Percentiles rank a stretch among this genome's conserved stretches.
These are phyloP conservation scores for Carex scoparia DNA, from an alignment of 176 grass and related monocot genomes.

Conservation along the genomic window DNA sequence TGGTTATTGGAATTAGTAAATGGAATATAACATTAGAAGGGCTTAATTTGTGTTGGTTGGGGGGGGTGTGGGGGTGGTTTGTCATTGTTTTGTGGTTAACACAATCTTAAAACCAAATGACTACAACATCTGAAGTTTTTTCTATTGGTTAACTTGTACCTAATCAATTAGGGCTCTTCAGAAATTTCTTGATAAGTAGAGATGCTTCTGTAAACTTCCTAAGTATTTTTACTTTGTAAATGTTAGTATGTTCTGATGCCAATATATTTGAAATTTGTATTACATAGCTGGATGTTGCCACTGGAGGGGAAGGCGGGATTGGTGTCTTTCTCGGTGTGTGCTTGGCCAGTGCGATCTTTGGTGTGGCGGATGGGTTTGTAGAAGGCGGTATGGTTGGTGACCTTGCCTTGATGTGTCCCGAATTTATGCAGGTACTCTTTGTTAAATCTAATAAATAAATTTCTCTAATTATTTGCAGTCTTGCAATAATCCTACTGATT, in stretches of 20 bases:
- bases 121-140: not conserved
- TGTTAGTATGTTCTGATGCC: not conserved
- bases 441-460: not conserved
- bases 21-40: not conserved
- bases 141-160: not conserved
- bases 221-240: not conserved
- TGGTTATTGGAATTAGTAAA: not conserved
- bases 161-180: not conserved
- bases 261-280: not conserved
- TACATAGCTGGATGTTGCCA: conserved; percentile 51
- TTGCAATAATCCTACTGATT: conserved; percentile 13
- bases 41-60: not conserved
- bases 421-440: conserved; percentile 51
- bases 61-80: not conserved
- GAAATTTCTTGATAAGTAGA: not conserved
- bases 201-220: not conserved
- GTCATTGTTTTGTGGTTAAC: not conserved
- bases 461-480: not conserved
- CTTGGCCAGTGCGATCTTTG: conserved; percentile 43
- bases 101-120: not conserved
- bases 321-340: conserved; percentile 46
- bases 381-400: conserved; percentile 67
- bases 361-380: conserved; percentile 52
- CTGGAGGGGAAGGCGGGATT: conserved; percentile 50
- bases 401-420: conserved; percentile 60